A percentile compares a stretch with the other conserved stretches of the same genome.
Conservation (phyloP, 2,329 filamentous ascomycete genomes). For the Paraphoma sp. region DNA sequence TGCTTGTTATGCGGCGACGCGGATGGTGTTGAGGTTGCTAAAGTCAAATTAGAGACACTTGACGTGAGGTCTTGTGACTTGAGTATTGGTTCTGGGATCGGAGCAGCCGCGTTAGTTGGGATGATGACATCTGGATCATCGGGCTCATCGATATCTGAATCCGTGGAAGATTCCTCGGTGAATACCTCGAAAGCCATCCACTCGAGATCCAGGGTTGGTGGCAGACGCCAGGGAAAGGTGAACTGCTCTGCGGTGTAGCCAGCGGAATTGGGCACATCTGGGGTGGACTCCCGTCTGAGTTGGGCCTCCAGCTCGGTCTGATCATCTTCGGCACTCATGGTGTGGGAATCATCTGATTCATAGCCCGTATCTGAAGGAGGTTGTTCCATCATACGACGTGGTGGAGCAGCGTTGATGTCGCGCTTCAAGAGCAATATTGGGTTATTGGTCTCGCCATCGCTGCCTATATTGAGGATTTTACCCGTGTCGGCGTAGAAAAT, state of each 20-base stretch:
- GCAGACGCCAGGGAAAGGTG: constrained; percentile 64
- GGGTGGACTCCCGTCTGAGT: constrained; percentile 51
- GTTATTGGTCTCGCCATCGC: constrained; percentile 71
- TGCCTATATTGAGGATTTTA: constrained; percentile 83
- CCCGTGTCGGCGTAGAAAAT: constrained; percentile 94
- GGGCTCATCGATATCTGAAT: constrained; percentile 57
- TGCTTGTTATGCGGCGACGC: constrained; percentile 28
- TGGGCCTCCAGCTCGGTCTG: constrained; percentile 56
- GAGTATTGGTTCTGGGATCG: no score
- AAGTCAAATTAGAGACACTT: constrained; percentile 56
- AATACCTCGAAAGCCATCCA: constrained; percentile 93
- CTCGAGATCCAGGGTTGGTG: constrained; percentile 80
- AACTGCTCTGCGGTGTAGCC: constrained; percentile 20
- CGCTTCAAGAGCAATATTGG: constrained; percentile 78
- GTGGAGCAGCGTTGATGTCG: constrained; percentile 69
- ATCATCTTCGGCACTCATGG: constrained; percentile 43
- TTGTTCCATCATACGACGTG: constrained; percentile 63
- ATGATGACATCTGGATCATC: constrained; percentile 26
- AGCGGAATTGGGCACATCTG: constrained; percentile 13
- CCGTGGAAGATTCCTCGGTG: constrained; percentile 66
- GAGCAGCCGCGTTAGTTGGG: constrained; percentile 18
- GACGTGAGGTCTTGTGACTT: constrained; percentile 51
- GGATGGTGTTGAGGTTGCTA: constrained; percentile 40
- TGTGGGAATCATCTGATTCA: constrained; percentile 48
- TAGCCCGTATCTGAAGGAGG: constrained; percentile 31